A percentile compares a stretch with the other conserved stretches of the same genome.
phyloP scores from a whole-genome alignment of 139 green algal species.

The Monoraphidium neglectum region DNA sequence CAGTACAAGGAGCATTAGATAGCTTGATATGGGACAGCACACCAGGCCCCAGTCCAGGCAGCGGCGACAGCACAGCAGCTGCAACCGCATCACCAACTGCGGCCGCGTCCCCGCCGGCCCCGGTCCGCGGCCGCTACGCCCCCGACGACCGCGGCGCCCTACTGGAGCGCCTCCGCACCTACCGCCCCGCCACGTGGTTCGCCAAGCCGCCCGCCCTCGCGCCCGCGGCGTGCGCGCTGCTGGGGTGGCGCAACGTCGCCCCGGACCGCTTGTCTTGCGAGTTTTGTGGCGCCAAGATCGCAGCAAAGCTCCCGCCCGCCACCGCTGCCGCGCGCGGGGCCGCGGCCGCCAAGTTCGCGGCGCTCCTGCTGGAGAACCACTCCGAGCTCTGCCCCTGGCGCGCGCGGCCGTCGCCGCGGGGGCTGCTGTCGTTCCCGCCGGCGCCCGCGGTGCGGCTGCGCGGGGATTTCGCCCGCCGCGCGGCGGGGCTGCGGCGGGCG shows the following conservation, averaged over 20 bases:
- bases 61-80: not conserved
- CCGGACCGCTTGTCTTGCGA: constrained; percentile 67
- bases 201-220: constrained; percentile 56
- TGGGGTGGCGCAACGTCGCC: constrained; percentile 67
- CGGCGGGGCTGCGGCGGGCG: too few relatives aligned
- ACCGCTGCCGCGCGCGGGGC: constrained; percentile 29
- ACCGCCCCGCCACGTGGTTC: constrained; percentile 71
- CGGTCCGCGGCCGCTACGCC: not conserved
- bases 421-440: constrained; percentile 3
- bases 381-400: constrained; percentile 8
- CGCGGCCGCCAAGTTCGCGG: not conserved
- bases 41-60: not conserved
- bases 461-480: constrained; percentile 3
- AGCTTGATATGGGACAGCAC: not conserved
- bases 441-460: not conserved
- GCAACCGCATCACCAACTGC: not conserved
- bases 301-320: constrained; percentile 40
- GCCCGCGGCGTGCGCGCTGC: constrained; percentile 54
- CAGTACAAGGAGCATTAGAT: not conserved
- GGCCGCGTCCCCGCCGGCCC: not conserved
- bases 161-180: constrained; percentile 60
- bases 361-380: not conserved
- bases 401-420: constrained; percentile 9
- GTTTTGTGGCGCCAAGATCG: constrained; percentile 54
- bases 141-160: constrained; percentile 65